A percentile compares a stretch with the other conserved stretches of the same genome.
Evolutionary conservation across 2,329 filamentous ascomycete genomes (phyloP).

Genomic region (Talaromyces sp.): DNA sequence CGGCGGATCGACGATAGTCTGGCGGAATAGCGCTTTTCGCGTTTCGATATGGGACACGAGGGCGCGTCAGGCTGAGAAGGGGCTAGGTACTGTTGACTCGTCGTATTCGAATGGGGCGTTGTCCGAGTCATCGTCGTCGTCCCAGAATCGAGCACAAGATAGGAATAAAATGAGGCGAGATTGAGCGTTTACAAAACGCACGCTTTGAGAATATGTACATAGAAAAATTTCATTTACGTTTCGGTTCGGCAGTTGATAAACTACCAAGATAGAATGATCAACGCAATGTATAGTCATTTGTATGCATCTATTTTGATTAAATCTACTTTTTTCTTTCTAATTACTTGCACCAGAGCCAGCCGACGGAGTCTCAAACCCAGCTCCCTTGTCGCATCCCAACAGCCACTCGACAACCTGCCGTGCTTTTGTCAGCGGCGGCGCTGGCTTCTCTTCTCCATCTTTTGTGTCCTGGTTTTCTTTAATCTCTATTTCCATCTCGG

Average conservation of each 20-base stretch:
- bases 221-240: background rate
- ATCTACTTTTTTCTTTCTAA: constrained; percentile 13
- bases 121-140: constrained; percentile 2
- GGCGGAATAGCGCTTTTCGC: constrained; percentile 76
- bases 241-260: background rate
- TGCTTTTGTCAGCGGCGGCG: constrained; percentile 24
- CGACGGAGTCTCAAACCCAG: constrained; percentile 24
- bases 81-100: constrained; percentile 12
- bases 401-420: constrained; percentile 39
- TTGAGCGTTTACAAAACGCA: background rate
- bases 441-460: background rate
- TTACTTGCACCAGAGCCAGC: constrained; percentile 13
- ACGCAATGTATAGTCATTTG: background rate
- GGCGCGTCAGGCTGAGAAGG: constrained; percentile 53
- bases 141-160: background rate
- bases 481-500: constrained; percentile 13
- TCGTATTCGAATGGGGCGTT: constrained; percentile 15
- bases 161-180: background rate
- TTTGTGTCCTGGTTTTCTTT: constrained; percentile 3
- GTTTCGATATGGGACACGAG: constrained; percentile 74
- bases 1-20: constrained; percentile 79
- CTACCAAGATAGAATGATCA: background rate
- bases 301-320: constrained; percentile 3
- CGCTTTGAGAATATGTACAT: background rate
- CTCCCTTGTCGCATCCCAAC: constrained; percentile 31